These are phyloP conservation scores for Calonectria henricotiae DNA, from an alignment of 2,329 filamentous ascomycete genomes.

Conservation along the genomic window DNA sequence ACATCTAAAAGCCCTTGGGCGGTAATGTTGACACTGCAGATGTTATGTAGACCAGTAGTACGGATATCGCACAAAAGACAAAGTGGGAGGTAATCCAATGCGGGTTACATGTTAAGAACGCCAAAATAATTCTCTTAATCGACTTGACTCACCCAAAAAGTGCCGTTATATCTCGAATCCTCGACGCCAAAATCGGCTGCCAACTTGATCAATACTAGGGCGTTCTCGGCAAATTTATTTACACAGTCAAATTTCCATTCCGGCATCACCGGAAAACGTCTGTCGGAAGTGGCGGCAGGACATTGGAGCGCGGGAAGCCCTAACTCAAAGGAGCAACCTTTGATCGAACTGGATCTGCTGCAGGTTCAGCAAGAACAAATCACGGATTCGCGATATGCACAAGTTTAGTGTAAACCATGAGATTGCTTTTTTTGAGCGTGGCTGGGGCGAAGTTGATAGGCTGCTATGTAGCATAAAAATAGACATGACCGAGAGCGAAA, in stretches of 20 bases:
- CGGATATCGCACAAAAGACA: too few species aligned
- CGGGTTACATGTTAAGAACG: too few species aligned
- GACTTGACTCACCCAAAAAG: too few species aligned
- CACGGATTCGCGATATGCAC: slow-evolving; percentile 1
- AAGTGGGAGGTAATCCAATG: too few species aligned
- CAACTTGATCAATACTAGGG: too few species aligned
- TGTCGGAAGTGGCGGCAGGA: not conserved
- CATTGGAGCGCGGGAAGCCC: not conserved
- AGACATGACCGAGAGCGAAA: slow-evolving; percentile 11
- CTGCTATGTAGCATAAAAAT: not conserved
- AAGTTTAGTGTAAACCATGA: slow-evolving; percentile 11
- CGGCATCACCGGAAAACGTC: not conserved
- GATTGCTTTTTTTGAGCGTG: not conserved
- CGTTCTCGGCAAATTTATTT: too few species aligned
- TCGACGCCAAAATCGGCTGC: too few species aligned
- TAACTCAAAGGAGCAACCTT: not conserved
- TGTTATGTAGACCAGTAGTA: too few species aligned
- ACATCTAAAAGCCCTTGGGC: too few species aligned
- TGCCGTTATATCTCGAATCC: too few species aligned
- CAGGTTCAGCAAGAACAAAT: not conserved
- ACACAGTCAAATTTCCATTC: not conserved
- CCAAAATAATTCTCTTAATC: too few species aligned
- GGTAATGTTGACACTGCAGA: too few species aligned
- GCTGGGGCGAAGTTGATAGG: not conserved
- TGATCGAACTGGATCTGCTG: not conserved